Evolutionary conservation across 768 basidiomycete genomes (phyloP).

Genomic region (Kwoniella newhampshirensis): DNA sequence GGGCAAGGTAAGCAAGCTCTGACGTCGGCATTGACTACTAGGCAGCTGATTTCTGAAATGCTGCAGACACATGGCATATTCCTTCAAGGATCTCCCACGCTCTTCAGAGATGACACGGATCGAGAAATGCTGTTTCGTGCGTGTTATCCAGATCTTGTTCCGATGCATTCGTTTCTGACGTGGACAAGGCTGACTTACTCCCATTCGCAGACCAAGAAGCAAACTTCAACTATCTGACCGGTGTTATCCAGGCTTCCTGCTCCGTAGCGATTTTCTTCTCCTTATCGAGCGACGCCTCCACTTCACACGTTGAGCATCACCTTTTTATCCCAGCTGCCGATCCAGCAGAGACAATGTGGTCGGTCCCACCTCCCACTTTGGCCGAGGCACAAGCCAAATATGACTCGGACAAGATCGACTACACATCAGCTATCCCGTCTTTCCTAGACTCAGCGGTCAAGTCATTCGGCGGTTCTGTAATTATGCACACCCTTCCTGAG

Average conservation of each 20-base stretch:
- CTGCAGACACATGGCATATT: conserved; percentile 28
- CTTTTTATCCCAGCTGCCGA: conserved; percentile 79
- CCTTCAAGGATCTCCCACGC: conserved; percentile 33
- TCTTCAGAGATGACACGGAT: conserved; percentile 65
- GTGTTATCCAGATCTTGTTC: conserved; percentile 36
- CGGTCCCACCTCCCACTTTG: conserved; percentile 72
- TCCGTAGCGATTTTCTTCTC: conserved; percentile 64
- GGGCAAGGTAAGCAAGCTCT: conserved; percentile 58
- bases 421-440: conserved; percentile 57
- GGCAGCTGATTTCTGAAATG: background rate
- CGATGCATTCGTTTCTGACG: conserved; percentile 10
- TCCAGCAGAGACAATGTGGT: conserved; percentile 68
- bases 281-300: conserved; percentile 51
- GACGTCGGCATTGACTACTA: background rate
- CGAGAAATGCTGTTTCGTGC: conserved; percentile 70
- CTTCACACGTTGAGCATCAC: conserved; percentile 49
- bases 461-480: conserved; percentile 7
- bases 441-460: conserved; percentile 3
- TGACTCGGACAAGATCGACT: conserved; percentile 56
- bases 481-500: conserved; percentile 43
- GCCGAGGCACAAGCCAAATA: conserved; percentile 57
- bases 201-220: conserved; percentile 60
- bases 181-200: background rate
- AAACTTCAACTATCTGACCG: conserved; percentile 85
- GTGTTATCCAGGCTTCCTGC: conserved; percentile 71